These are phyloP conservation scores for Sindora glabra DNA, from an alignment of 306 rosid genomes.

Conservation along the genomic window DNA sequence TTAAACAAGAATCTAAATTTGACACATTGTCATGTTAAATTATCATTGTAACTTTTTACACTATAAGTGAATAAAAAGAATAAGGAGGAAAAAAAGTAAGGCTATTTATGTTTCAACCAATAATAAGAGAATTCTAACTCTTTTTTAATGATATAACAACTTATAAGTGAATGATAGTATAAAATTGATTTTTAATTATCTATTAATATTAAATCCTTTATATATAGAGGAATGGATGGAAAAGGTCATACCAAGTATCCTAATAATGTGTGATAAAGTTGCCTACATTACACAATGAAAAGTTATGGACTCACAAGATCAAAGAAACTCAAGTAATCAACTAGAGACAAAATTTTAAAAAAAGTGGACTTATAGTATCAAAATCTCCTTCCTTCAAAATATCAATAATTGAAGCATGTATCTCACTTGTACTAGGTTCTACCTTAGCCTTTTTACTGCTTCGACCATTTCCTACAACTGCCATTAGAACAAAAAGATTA, in stretches of 20 bases:
- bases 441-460: conserved; percentile 70
- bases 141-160: too few species aligned
- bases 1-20: too few species aligned
- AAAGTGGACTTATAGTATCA: conserved; percentile 64
- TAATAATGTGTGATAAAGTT: conserved; percentile 86
- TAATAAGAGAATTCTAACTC: too few species aligned
- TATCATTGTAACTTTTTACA: too few species aligned
- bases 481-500: conserved; percentile 9
- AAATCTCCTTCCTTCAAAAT: conserved; percentile 92
- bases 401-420: conserved; percentile 79
- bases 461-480: conserved; percentile 53
- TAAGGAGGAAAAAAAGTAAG: background rate
- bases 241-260: conserved; percentile 71
- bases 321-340: background rate
- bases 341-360: background rate
- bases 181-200: too few species aligned
- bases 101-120: background rate
- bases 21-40: too few species aligned
- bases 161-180: too few species aligned
- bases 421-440: conserved; percentile 68
- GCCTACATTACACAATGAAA: conserved; percentile 50
- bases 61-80: too few species aligned
- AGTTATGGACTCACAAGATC: background rate
- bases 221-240: too few species aligned
- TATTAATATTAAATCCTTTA: too few species aligned